phyloP scores from a whole-genome alignment of 1,284 basidiomycete genomes.

The Marasmius oreades region DNA sequence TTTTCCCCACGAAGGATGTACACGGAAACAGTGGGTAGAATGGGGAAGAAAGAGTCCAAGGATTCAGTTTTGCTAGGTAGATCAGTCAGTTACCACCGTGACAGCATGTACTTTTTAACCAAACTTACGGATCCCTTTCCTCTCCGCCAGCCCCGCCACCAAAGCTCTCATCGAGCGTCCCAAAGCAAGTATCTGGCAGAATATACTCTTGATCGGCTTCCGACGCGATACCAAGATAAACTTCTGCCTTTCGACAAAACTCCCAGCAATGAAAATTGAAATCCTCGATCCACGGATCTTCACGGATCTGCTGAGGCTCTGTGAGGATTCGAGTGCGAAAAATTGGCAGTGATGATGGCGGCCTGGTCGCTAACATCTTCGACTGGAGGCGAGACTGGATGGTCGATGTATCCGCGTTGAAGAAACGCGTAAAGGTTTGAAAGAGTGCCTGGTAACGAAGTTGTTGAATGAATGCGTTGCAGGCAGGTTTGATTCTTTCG shows the following conservation, averaged over 20 bases:
- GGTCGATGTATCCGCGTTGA: not conserved
- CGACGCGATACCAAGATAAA: constrained; percentile 37
- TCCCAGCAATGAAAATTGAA: constrained; percentile 37
- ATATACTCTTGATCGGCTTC: constrained; percentile 45
- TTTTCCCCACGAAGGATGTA: constrained; percentile 39
- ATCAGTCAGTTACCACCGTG: not conserved
- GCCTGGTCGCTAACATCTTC: not conserved
- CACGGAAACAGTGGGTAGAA: constrained; percentile 46
- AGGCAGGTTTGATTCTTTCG: constrained; percentile 2
- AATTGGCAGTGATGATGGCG: not conserved
- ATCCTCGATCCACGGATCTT: constrained; percentile 12
- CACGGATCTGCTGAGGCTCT: not conserved
- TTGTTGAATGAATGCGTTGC: not conserved
- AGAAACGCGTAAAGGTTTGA: not conserved
- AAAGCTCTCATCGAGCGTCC: constrained; percentile 38
- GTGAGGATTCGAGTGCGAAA: not conserved
- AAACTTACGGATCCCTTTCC: constrained; percentile 35
- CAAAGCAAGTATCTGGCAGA: constrained; percentile 39
- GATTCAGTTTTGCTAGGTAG: constrained; percentile 30
- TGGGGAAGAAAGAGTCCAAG: constrained; percentile 48
- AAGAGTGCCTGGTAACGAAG: not conserved
- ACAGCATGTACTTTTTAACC: constrained; percentile 6
- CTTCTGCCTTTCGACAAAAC: constrained; percentile 32
- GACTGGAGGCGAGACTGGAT: not conserved
- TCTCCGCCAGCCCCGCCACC: constrained; percentile 9